Evolutionary conservation across 2,329 filamentous ascomycete genomes (phyloP).

Genomic region (Pseudopithomyces chartarum): DNA sequence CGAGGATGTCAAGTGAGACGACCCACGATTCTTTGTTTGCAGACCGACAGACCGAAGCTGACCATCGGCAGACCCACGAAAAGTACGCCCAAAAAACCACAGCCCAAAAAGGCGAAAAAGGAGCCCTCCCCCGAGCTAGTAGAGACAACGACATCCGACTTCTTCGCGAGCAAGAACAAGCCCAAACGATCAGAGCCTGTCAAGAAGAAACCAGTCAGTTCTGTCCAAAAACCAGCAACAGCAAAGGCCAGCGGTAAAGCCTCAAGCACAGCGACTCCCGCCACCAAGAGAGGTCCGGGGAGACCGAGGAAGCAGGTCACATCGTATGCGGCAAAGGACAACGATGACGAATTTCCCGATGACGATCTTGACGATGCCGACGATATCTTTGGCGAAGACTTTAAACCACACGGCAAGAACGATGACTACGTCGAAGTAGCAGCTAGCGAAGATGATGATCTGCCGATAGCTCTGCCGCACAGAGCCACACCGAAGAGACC

Average conservation of each 20-base stretch:
- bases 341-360: slow-evolving; percentile 58
- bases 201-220: slow-evolving; percentile 39
- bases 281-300: slow-evolving; percentile 42
- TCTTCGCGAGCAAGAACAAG: slow-evolving; percentile 65
- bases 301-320: slow-evolving; percentile 51
- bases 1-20: slow-evolving; percentile 40
- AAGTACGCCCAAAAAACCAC: slow-evolving; percentile 60
- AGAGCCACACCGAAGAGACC: slow-evolving; percentile 43
- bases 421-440: slow-evolving; percentile 69
- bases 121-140: slow-evolving; percentile 57
- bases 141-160: slow-evolving; percentile 65
- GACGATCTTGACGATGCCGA: slow-evolving; percentile 65
- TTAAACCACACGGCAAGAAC: slow-evolving; percentile 68
- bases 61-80: slow-evolving; percentile 42
- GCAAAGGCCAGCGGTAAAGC: slow-evolving; percentile 38
- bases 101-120: slow-evolving; percentile 61
- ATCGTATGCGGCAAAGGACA: slow-evolving; percentile 62
- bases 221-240: slow-evolving; percentile 44
- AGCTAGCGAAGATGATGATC: slow-evolving; percentile 37
- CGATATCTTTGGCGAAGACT: slow-evolving; percentile 81
- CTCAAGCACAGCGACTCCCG: slow-evolving; percentile 40
- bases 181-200: slow-evolving; percentile 55
- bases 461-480: slow-evolving; percentile 36
- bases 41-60: slow-evolving; percentile 26
- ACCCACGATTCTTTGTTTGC: neutral